Conservation (phyloP, 768 basidiomycete genomes). For the Mycena crocata region DNA sequence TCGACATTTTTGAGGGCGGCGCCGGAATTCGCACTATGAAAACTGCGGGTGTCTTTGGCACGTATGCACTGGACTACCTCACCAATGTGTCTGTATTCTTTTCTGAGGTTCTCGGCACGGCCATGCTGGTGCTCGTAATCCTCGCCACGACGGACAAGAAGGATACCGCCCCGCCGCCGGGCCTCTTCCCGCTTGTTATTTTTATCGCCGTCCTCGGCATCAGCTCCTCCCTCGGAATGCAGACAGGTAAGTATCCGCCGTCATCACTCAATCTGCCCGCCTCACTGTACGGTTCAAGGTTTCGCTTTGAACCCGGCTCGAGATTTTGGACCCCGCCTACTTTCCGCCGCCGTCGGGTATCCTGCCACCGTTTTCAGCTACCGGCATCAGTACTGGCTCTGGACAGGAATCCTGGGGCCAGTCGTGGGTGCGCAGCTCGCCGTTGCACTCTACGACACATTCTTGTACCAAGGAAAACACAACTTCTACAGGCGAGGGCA, state of each 20-base stretch:
- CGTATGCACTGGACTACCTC: conserved; percentile 29
- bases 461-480: conserved; percentile 60
- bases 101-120: conserved; percentile 50
- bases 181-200: conserved; percentile 58
- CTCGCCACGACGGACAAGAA: conserved; percentile 56
- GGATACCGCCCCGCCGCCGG: conserved; percentile 55
- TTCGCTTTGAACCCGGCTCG: conserved; percentile 69
- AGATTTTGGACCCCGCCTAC: conserved; percentile 65
- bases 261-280: neutral
- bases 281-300: conserved; percentile 22
- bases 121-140: conserved; percentile 58
- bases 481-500: conserved; percentile 54
- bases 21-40: conserved; percentile 55
- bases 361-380: conserved; percentile 51
- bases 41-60: conserved; percentile 49
- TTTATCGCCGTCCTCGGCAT: conserved; percentile 62
- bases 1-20: conserved; percentile 65
- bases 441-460: conserved; percentile 57
- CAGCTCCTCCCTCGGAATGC: conserved; percentile 60
- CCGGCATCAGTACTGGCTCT: conserved; percentile 65
- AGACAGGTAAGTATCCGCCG: conserved; percentile 47
- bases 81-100: conserved; percentile 32
- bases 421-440: conserved; percentile 60
- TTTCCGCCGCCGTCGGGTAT: conserved; percentile 68
- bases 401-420: conserved; percentile 61